Evolutionary conservation across 2,329 filamentous ascomycete genomes (phyloP).

Genomic region (Tolypocladium ovalisporum): DNA sequence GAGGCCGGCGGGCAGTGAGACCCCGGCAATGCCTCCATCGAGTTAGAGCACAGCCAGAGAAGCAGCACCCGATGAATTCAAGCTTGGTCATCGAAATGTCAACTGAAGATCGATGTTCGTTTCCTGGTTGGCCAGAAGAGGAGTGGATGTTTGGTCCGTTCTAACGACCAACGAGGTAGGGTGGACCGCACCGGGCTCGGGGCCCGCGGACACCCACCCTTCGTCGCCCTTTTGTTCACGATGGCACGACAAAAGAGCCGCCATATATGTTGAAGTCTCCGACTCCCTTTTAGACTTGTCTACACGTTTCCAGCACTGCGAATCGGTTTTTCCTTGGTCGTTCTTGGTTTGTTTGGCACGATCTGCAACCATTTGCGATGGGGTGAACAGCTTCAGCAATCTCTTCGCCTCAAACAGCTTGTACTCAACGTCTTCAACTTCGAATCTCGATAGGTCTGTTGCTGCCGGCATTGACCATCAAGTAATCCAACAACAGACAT

Average conservation of each 20-base stretch:
- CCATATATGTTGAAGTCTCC: not conserved
- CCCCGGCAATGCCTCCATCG: not conserved
- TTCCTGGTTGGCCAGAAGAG: not conserved
- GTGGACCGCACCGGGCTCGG: not conserved
- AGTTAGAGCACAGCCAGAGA: not conserved
- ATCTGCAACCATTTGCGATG: not conserved
- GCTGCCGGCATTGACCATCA: not conserved
- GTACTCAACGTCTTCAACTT: not conserved
- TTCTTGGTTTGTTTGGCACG: not conserved
- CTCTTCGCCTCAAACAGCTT: not conserved
- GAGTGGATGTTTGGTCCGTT: not conserved
- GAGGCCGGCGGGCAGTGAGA: not conserved
- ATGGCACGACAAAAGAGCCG: not conserved
- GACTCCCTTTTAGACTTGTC: not conserved
- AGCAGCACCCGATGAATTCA: not conserved
- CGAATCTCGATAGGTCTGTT: not conserved
- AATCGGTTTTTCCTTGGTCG: not conserved
- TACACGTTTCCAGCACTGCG: not conserved
- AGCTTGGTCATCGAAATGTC: not conserved
- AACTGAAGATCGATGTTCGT: not conserved
- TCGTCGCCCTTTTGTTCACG: not conserved
- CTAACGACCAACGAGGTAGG: not conserved
- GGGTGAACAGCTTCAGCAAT: not conserved
- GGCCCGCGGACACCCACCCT: not conserved
- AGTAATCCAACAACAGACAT: not conserved